These are phyloP conservation scores for Fusarium circinatum DNA, from an alignment of 2,329 filamentous ascomycete species.

Conservation along the genomic window DNA sequence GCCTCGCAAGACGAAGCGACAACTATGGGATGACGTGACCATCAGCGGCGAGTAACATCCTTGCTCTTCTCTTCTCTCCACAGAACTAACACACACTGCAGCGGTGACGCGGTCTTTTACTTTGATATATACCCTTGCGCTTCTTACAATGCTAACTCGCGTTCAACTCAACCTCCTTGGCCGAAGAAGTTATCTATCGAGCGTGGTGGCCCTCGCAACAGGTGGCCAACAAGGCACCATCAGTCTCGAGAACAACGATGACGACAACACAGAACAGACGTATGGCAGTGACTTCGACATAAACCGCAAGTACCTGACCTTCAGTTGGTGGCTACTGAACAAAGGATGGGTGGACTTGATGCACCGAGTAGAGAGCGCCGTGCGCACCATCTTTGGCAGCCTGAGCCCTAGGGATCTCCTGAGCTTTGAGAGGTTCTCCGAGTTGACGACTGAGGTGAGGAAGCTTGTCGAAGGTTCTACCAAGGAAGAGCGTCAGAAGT, in stretches of 20 bases:
- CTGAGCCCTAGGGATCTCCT: constrained; percentile 91
- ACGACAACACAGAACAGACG: constrained; percentile 82
- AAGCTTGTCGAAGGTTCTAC: constrained; percentile 80
- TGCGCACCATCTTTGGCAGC: constrained; percentile 88
- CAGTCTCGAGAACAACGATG: constrained; percentile 91
- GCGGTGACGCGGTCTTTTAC: constrained; percentile 93
- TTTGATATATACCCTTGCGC: constrained; percentile 87
- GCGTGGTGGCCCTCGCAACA: constrained; percentile 89
- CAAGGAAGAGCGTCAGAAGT: constrained; percentile 52
- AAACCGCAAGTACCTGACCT: constrained; percentile 92
- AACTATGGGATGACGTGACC: constrained; percentile 97
- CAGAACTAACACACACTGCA: constrained; percentile 49
- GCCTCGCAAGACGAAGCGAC: constrained; percentile 80
- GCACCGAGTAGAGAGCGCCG: constrained; percentile 83
- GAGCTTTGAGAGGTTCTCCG: constrained; percentile 80
- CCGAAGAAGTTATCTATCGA: constrained; percentile 93
- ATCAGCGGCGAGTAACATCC: constrained; percentile 79
- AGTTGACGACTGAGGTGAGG: constrained; percentile 84
- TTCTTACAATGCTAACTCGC: constrained; percentile 90
- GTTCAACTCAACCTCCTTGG: constrained; percentile 98
- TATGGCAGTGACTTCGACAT: constrained; percentile 96
- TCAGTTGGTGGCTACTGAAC: constrained; percentile 98
- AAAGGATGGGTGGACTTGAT: constrained; percentile 87
- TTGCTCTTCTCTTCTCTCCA: neutral
- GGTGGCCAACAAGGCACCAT: constrained; percentile 80